Evolutionary conservation across 192 early-diverging fungal species (phyloP).

Genomic region (Podila clonocystis): DNA sequence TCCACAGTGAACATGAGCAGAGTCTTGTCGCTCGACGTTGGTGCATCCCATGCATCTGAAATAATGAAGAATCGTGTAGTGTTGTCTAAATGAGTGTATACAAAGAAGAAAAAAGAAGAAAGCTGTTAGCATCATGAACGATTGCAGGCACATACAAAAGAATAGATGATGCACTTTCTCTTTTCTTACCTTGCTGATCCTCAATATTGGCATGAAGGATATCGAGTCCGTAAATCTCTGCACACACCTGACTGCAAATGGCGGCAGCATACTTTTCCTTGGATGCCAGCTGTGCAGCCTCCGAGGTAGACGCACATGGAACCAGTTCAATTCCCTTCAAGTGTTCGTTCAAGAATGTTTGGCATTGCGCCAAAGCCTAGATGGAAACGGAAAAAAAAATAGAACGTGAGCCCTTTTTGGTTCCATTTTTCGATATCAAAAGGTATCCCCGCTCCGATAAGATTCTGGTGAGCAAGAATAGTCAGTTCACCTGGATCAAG

Average conservation of each 20-base stretch:
- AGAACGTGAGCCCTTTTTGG: too few species aligned
- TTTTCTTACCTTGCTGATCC: constrained; percentile 66
- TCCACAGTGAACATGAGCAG: constrained; percentile 92
- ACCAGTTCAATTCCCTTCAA: constrained; percentile 78
- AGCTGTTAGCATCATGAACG: background rate
- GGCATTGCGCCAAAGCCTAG: constrained; percentile 86
- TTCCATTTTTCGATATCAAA: background rate
- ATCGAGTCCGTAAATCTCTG: constrained; percentile 81
- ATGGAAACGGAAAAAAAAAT: background rate
- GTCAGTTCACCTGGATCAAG: background rate
- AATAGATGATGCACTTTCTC: background rate
- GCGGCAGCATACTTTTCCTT: constrained; percentile 82
- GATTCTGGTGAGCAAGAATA: background rate
- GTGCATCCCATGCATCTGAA: constrained; percentile 69
- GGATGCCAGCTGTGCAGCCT: constrained; percentile 89
- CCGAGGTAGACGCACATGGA: constrained; percentile 81
- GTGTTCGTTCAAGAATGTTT: constrained; percentile 75
- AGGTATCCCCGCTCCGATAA: too few species aligned
- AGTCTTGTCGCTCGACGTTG: constrained; percentile 80
- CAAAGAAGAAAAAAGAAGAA: background rate
- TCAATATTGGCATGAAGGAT: constrained; percentile 84
- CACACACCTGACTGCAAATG: constrained; percentile 82
- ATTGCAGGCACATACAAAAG: too few species aligned
- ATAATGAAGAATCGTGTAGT: constrained; percentile 95
- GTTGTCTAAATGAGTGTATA: constrained; percentile 81